Evolutionary conservation across 768 basidiomycete species (phyloP).

Genomic region (Gymnopilus junonius): DNA sequence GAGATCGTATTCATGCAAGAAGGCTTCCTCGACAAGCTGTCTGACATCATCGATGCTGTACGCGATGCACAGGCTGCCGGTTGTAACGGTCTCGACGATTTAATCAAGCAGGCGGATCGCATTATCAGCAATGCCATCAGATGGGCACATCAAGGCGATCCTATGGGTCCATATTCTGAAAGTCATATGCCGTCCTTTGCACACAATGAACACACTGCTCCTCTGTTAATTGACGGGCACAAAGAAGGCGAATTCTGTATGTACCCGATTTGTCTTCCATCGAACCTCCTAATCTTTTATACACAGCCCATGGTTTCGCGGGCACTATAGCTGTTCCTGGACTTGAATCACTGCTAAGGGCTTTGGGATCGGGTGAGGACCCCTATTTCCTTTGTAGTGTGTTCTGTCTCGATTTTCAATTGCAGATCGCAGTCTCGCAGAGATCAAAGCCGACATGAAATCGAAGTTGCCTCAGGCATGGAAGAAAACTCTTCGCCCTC

Average conservation of each 20-base stretch:
- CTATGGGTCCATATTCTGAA: neutral
- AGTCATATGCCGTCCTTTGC: constrained; percentile 5
- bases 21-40: constrained; percentile 3
- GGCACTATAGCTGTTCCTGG: constrained; percentile 3
- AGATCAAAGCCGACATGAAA: neutral
- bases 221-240: neutral
- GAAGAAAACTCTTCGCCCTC: constrained; percentile 26
- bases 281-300: neutral
- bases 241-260: neutral
- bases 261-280: neutral
- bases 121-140: constrained; percentile 5
- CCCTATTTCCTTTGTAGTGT: neutral
- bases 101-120: constrained; percentile 5
- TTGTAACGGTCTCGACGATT: neutral
- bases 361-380: constrained; percentile 2
- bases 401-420: neutral
- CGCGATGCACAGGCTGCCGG: constrained; percentile 5
- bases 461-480: constrained; percentile 18
- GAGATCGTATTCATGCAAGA: neutral
- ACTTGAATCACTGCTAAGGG: neutral
- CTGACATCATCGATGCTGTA: neutral
- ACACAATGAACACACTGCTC: neutral
- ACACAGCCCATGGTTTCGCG: constrained; percentile 5
- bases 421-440: neutral
- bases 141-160: neutral